A percentile compares a stretch with the other conserved stretches of the same genome.
Conservation (phyloP, 331 rosid species). For the Phaseolus coccineus region DNA sequence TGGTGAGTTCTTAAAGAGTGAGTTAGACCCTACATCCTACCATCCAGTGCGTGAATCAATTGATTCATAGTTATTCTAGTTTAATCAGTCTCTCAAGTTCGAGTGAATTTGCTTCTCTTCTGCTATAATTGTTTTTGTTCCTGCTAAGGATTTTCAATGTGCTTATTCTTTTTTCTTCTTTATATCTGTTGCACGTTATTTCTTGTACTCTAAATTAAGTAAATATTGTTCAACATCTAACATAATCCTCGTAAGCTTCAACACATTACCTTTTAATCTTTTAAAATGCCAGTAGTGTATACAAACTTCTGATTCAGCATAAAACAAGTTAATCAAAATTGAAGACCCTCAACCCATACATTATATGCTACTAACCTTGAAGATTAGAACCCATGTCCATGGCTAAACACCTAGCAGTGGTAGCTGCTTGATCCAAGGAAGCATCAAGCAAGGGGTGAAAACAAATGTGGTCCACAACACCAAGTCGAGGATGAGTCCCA, state of each 20-base stretch:
- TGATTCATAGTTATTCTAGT: background rate
- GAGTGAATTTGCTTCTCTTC: background rate
- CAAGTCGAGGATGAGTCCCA: conserved; percentile 88
- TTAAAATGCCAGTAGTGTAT: background rate
- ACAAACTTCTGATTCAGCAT: background rate
- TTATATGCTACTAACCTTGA: conserved; percentile 61
- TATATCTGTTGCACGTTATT: background rate
- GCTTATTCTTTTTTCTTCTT: background rate
- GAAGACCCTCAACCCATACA: background rate
- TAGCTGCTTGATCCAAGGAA: conserved; percentile 65
- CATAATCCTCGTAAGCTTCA: background rate
- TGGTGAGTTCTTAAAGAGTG: background rate
- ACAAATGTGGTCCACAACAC: conserved; percentile 84
- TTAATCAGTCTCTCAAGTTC: background rate
- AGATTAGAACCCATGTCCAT: conserved; percentile 60
- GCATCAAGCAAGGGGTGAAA: conserved; percentile 73
- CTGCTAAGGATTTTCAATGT: background rate
- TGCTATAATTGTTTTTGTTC: background rate
- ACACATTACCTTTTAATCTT: background rate
- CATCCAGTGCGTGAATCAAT: background rate
- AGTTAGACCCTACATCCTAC: background rate
- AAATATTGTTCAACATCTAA: background rate
- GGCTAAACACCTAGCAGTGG: conserved; percentile 65
- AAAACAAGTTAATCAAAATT: background rate
- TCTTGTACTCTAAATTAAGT: background rate